Evolutionary conservation across 352 stramenopile species (phyloP), one percentile per base, ranked within the genome.

Genomic region (Phytophthora kernoviae): DNA sequence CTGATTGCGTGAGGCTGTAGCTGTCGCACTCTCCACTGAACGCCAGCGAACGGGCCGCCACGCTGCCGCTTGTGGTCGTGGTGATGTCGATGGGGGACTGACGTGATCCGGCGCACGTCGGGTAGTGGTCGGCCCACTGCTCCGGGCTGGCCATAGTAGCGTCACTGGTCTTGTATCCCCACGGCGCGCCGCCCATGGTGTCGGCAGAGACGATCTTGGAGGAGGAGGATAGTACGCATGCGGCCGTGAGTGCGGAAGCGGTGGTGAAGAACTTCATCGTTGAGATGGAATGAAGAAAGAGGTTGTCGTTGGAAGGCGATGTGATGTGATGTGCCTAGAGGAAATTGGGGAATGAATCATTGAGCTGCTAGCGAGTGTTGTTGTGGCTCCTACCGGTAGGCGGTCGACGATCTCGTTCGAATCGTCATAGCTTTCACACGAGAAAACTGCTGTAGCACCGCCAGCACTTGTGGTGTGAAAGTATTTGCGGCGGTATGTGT

Each of bases 81-180:
- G 41, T 20, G 51, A 79, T 70, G 20, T 79, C 63, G 49, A 79
- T 72, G 12, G 70, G 70, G 12, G 70, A 79, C 54, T 79, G 70
- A 15, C 55, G 45, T 15, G 42, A 22, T 2, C 70, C 66, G 26
- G 32, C 55, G 49, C 66, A 76, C 9, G 46, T 56, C 0, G 33
- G 33, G 33, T 39, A 39, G 33, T 39, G 33, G 33, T 39, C 33
- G 33, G 14, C 33, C 33, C 33, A 39, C 33, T 39, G 14, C 33
- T 41, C 22, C 2, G 68, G 61, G 21, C 34, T 34, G 11, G 51
- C 59, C 37, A 73, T 51, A 7, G 44, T 56, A 11, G 58, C 27
- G 33, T 67, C 48, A 21, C 58, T 47, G 47, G 36, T 37, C 12
- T 47, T 45, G 51, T 77, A 76, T 22, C 62, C 58, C 68, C 24